These are phyloP conservation scores for Angomonas desouzai DNA, from an alignment of 208 protist genomes.

Conservation along the genomic window DNA sequence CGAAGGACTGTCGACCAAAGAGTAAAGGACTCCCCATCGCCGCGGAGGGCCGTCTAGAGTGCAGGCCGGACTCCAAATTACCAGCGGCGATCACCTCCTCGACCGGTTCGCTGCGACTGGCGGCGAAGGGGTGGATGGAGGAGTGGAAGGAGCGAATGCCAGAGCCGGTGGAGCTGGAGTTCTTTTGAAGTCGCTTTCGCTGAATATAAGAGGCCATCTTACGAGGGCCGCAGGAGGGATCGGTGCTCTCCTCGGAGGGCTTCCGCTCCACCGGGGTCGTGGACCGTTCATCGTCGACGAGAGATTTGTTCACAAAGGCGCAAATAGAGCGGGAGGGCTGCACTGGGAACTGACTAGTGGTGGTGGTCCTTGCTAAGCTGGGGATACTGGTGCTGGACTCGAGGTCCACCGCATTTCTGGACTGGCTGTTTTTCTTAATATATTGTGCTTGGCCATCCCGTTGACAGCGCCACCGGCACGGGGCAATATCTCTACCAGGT, in stretches of 20 bases:
- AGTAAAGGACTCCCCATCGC: slow-evolving; percentile 2
- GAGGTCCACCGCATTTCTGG: not conserved
- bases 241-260: not conserved
- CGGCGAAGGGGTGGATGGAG: not conserved
- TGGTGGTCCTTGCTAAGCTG: slow-evolving; percentile 2
- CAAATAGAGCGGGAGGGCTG: not conserved
- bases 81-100: not conserved
- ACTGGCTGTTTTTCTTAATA: not conserved
- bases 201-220: not conserved
- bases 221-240: not conserved
- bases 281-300: not conserved
- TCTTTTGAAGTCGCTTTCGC: not conserved
- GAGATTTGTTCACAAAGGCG: not conserved
- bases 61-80: not conserved
- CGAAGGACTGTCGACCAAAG: not conserved
- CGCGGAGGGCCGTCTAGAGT: not conserved
- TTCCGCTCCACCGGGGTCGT: not conserved
- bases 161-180: not conserved
- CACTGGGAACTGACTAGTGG: not conserved
- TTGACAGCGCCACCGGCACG: not conserved
- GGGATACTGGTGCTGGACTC: not conserved
- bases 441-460: not conserved
- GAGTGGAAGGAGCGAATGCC: not conserved
- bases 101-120: not conserved
- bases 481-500: slow-evolving; percentile 2